phyloP scores from a whole-genome alignment of 1,139 yeast genomes.

The Protomyces gravidus region DNA sequence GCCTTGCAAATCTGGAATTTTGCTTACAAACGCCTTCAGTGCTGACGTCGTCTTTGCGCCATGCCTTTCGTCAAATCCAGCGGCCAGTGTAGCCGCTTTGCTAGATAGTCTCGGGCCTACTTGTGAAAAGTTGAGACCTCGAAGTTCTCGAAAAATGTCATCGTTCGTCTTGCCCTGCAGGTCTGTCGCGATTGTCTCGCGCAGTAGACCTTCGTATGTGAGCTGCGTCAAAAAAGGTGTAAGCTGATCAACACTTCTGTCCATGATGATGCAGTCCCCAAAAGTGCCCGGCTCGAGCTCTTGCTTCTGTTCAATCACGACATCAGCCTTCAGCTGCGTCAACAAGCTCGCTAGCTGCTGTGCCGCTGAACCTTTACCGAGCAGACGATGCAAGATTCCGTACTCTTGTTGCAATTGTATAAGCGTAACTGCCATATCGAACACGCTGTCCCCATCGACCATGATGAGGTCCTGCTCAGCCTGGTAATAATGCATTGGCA shows the following conservation, averaged over 20 bases:
- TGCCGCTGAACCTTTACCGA: constrained; percentile 50
- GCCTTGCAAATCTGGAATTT: constrained; percentile 61
- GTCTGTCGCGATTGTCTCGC: constrained; percentile 58
- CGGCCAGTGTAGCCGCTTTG: constrained; percentile 67
- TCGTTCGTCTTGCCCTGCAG: constrained; percentile 44
- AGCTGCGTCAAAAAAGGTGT: constrained; percentile 72
- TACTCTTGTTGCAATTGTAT: constrained; percentile 41
- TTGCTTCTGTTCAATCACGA: constrained; percentile 30
- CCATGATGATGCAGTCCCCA: constrained; percentile 62
- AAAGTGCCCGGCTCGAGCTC: constrained; percentile 33
- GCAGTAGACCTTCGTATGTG: constrained; percentile 76
- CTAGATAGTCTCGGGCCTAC: constrained; percentile 70
- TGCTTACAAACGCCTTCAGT: constrained; percentile 67
- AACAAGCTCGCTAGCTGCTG: constrained; percentile 44
- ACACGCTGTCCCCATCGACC: constrained; percentile 41
- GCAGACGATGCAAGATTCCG: constrained; percentile 46
- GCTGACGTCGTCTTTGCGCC: constrained; percentile 58
- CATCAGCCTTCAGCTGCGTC: constrained; percentile 34
- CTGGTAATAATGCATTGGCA: constrained; percentile 42
- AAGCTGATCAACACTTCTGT: constrained; percentile 67
- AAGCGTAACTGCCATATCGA: constrained; percentile 45
- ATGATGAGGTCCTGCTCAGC: constrained; percentile 40
- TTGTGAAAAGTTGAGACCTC: constrained; percentile 69
- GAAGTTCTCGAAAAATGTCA: constrained; percentile 49
- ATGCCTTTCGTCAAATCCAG: constrained; percentile 61